Percentiles rank a stretch among this genome's conserved stretches.
phyloP scores from a whole-genome alignment of 345 rosid genomes.

The Barbarea vulgaris region DNA sequence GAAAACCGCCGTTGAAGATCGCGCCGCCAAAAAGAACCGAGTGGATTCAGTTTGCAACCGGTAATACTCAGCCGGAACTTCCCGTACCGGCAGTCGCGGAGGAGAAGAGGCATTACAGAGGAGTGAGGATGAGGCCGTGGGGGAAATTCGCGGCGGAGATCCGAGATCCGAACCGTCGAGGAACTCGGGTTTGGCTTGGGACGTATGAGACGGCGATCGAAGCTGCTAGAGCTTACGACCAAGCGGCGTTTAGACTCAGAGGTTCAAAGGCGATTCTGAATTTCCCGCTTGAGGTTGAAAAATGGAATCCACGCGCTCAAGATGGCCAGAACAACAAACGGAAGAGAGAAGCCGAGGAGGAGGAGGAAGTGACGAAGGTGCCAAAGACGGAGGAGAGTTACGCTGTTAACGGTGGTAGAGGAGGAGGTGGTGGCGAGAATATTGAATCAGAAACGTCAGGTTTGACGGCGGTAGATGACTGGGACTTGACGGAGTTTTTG shows the following conservation, averaged over 20 bases:
- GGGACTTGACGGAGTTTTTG: constrained; percentile 49
- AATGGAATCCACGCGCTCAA: constrained; percentile 24
- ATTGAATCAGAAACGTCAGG: constrained; percentile 48
- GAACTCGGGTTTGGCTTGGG: constrained; percentile 86
- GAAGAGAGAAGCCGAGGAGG: constrained; percentile 35
- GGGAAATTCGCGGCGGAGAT: constrained; percentile 98
- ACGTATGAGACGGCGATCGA: constrained; percentile 71
- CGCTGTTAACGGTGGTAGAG: constrained; percentile 9
- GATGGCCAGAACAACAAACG: constrained; percentile 52
- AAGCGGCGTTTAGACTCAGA: constrained; percentile 76
- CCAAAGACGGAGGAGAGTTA: constrained; percentile 39
- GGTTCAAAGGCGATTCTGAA: constrained; percentile 85
- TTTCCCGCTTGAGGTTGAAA: constrained; percentile 80
- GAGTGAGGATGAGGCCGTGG: constrained; percentile 94
- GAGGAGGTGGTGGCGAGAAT: constrained; percentile 3
- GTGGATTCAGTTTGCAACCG: constrained; percentile 50
- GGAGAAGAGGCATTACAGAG: constrained; percentile 69
- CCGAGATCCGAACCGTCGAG: constrained; percentile 76
- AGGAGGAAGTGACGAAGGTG: constrained; percentile 28
- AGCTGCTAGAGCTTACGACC: constrained; percentile 89
- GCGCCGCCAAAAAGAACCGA: constrained; percentile 53
- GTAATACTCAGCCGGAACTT: constrained; percentile 27
- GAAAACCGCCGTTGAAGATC: constrained; percentile 58
- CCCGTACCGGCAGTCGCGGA: constrained; percentile 10
- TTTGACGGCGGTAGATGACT: constrained; percentile 47